Evolutionary conservation across 2,329 filamentous ascomycete genomes (phyloP).

Genomic region (Apiospora saccharicola): DNA sequence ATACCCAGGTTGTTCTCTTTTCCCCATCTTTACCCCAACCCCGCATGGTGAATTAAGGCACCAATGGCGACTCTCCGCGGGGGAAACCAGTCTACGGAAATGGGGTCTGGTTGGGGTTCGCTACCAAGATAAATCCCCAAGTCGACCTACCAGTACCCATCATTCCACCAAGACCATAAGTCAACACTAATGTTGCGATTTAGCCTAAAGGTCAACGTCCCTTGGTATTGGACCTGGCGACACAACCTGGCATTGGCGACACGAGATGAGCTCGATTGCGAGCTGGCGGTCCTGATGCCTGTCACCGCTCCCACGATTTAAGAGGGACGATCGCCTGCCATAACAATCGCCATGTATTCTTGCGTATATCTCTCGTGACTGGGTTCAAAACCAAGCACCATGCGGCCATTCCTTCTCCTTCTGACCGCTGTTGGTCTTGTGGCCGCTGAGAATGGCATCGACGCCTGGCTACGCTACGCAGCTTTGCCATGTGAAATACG

Average conservation of each 20-base stretch:
- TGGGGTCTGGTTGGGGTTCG: neutral
- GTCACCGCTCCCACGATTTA: neutral
- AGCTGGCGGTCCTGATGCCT: neutral
- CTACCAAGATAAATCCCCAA: neutral
- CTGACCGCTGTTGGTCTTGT: constrained; percentile 33
- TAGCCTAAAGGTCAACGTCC: constrained; percentile 15
- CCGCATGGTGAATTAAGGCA: constrained; percentile 13
- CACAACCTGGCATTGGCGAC: neutral
- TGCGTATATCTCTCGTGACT: neutral
- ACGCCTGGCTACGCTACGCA: constrained; percentile 62
- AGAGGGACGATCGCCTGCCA: neutral
- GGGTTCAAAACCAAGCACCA: constrained; percentile 12
- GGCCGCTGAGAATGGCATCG: constrained; percentile 55
- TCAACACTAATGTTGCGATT: constrained; percentile 8
- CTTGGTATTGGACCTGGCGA: constrained; percentile 7
- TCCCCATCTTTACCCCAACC: constrained; percentile 4
- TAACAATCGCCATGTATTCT: neutral
- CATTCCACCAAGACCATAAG: constrained; percentile 6
- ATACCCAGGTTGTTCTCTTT: neutral
- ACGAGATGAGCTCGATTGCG: neutral
- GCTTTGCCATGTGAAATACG: constrained; percentile 49
- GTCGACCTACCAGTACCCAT: neutral
- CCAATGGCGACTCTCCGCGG: neutral
- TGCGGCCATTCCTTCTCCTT: constrained; percentile 17
- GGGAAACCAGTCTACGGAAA: neutral